These are phyloP conservation scores for Houttuynia cordata DNA, from an alignment of 164 flowering plant genomes.

Conservation along the genomic window DNA sequence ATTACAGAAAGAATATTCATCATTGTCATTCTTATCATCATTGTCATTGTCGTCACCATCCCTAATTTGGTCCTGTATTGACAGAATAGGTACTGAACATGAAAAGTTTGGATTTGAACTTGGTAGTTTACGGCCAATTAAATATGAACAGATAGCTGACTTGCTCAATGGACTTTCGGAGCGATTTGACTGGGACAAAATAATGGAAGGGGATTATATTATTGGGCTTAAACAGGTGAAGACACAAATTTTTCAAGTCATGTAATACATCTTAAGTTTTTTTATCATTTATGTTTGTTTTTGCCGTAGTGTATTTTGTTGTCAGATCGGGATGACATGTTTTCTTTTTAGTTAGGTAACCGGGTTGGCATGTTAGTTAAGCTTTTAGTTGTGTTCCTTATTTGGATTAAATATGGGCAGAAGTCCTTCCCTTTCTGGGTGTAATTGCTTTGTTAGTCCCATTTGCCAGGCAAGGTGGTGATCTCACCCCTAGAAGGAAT, in stretches of 20 bases:
- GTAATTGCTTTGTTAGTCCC: too few relatives aligned
- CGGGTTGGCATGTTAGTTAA: too few relatives aligned
- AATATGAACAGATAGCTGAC: slow-evolving; percentile 78
- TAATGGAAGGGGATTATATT: slow-evolving; percentile 89
- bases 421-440: too few relatives aligned
- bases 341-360: too few relatives aligned
- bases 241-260: not conserved
- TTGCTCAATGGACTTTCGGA: slow-evolving; percentile 84
- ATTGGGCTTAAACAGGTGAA: slow-evolving; percentile 93
- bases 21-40: too few relatives aligned
- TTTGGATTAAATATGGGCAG: too few relatives aligned
- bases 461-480: too few relatives aligned
- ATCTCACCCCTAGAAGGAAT: too few relatives aligned
- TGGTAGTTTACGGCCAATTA: slow-evolving; percentile 61
- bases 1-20: not conserved
- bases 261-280: not conserved
- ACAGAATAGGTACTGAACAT: slow-evolving; percentile 99
- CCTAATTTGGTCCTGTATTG: slow-evolving; percentile 5
- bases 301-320: not conserved
- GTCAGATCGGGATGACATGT: not conserved
- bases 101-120: slow-evolving; percentile 96
- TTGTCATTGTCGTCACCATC: too few relatives aligned
- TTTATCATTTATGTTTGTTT: slow-evolving; percentile 1
- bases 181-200: slow-evolving; percentile 97
- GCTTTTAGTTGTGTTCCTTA: too few relatives aligned